Percentiles rank a stretch among this genome's conserved stretches.
These are phyloP conservation scores for Mesostigma viride DNA, from an alignment of 139 green algal species.

Conservation along the genomic window DNA sequence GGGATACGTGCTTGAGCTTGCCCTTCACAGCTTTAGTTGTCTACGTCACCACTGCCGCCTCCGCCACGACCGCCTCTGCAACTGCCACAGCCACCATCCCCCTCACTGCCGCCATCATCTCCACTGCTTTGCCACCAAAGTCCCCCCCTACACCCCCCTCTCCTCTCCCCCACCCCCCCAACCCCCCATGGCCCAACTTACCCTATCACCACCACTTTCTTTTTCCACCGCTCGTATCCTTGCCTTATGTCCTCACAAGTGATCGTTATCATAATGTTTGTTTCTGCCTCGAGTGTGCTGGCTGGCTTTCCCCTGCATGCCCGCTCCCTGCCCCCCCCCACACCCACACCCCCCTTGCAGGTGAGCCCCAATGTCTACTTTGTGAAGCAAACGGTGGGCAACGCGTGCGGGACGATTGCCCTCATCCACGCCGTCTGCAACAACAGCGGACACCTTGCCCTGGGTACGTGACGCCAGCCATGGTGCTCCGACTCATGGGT, in stretches of 20 bases:
- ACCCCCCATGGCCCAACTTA: neutral
- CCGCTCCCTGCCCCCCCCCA: neutral
- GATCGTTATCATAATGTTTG: neutral
- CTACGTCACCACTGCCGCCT: neutral
- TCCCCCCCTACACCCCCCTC: neutral
- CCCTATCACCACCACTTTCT: neutral
- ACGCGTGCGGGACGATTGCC: conserved; percentile 89
- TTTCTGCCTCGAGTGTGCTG: neutral
- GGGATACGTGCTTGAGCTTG: neutral
- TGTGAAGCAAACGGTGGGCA: conserved; percentile 89
- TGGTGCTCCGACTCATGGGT: no score
- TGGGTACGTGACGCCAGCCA: no score
- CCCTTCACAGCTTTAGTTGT: neutral
- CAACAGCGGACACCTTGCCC: neutral
- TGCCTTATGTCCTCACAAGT: neutral
- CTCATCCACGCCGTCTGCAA: conserved; percentile 57
- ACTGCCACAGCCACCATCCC: neutral
- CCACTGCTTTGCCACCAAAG: neutral
- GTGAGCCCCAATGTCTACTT: conserved; percentile 53
- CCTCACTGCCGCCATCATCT: neutral
- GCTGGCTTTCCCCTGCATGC: neutral
- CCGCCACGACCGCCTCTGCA: neutral
- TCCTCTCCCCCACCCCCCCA: no score
- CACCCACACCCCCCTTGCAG: neutral
- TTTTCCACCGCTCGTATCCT: neutral